Percentiles rank a stretch among this genome's conserved stretches.
These are phyloP conservation scores for Arachis stenosperma DNA, from an alignment of 306 rosid species.

Conservation along the genomic window DNA sequence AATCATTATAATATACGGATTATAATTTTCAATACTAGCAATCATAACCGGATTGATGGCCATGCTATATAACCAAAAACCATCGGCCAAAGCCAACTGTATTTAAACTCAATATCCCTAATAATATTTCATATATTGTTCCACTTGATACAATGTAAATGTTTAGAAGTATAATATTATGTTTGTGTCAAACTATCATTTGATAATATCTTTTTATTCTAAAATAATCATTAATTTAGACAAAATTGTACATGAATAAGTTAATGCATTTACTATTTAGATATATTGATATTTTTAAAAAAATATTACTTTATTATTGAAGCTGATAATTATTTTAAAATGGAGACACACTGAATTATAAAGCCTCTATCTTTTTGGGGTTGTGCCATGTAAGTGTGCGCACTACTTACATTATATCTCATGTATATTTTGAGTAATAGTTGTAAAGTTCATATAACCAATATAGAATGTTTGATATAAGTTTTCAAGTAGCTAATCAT, in stretches of 20 bases:
- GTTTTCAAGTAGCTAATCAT: background rate
- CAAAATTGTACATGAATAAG: too few species aligned
- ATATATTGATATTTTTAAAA: too few species aligned
- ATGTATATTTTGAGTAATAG: background rate
- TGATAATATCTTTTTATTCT: too few species aligned
- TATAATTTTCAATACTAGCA: background rate
- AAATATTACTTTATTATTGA: too few species aligned
- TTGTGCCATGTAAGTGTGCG: background rate
- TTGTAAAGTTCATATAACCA: background rate
- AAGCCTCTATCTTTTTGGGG: background rate
- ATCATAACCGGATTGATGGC: background rate
- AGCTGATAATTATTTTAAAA: background rate
- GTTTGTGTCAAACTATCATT: background rate
- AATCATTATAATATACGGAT: background rate
- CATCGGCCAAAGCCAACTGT: background rate
- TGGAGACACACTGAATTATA: background rate
- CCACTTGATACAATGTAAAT: background rate
- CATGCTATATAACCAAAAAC: background rate
- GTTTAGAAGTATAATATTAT: background rate
- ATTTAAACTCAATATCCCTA: constrained; percentile 3
- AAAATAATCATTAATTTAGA: too few species aligned
- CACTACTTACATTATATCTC: background rate
- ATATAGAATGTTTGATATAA: background rate
- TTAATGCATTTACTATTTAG: too few species aligned
- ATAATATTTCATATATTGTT: background rate